phyloP scores from a whole-genome alignment of 2,329 filamentous ascomycete genomes.

The Colletotrichum paranaense region DNA sequence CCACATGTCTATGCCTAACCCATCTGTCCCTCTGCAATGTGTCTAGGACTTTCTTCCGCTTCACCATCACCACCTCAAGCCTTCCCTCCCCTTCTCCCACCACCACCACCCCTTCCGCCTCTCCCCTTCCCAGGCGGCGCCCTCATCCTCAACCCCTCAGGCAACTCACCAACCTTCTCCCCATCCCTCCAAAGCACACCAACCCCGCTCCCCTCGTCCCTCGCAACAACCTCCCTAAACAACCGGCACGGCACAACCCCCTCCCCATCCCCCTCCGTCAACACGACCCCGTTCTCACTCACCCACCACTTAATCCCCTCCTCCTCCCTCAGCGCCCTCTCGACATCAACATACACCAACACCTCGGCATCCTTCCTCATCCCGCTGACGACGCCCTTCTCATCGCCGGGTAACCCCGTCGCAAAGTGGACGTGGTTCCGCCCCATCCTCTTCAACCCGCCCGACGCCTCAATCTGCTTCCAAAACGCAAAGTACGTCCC shows the following conservation, averaged over 20 bases:
- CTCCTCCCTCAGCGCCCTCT: constrained; percentile 70
- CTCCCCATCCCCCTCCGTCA: constrained; percentile 69
- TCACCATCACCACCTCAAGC: neutral
- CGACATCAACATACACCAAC: constrained; percentile 81
- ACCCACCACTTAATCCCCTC: constrained; percentile 76
- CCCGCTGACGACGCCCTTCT: constrained; percentile 73
- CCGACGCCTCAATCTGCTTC: constrained; percentile 77
- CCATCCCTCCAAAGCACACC: constrained; percentile 80
- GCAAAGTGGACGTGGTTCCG: constrained; percentile 93
- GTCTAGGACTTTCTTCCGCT: neutral
- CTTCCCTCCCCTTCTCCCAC: constrained; percentile 42
- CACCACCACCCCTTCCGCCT: constrained; percentile 45
- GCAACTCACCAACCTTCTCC: constrained; percentile 73
- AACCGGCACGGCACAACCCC: constrained; percentile 74
- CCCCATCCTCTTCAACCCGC: constrained; percentile 84
- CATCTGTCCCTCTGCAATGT: neutral
- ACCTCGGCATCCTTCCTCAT: constrained; percentile 84
- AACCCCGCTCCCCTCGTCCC: constrained; percentile 55
- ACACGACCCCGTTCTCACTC: constrained; percentile 81
- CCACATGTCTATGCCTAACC: neutral
- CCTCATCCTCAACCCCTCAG: constrained; percentile 63
- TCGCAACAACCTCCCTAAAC: constrained; percentile 77
- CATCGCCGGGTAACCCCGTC: constrained; percentile 71
- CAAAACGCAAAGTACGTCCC: constrained; percentile 90
- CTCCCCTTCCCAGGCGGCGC: constrained; percentile 61